These are phyloP conservation scores for Candida sithepensis DNA, from an alignment of 805 yeast genomes.

Conservation along the genomic window DNA sequence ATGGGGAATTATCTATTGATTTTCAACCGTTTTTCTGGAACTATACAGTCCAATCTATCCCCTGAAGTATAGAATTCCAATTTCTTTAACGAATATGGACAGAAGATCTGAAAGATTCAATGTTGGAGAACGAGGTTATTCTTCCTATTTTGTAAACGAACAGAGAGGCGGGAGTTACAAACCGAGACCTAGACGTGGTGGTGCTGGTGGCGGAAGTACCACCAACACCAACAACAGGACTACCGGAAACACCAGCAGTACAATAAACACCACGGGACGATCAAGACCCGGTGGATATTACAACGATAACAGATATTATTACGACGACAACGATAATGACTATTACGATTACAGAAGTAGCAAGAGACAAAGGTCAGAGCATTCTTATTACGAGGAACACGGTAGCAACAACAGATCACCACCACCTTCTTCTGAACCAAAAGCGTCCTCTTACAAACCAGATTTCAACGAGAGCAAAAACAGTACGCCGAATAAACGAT, in stretches of 20 bases:
- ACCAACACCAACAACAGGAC: no score
- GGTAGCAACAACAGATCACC: background rate
- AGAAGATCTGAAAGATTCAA: conserved; percentile 9
- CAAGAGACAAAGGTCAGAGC: conserved; percentile 5
- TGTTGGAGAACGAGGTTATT: conserved; percentile 2
- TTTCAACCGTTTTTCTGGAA: no score
- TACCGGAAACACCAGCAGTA: background rate
- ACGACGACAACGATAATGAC: conserved; percentile 6
- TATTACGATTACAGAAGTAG: conserved; percentile 10
- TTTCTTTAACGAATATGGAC: conserved; percentile 5
- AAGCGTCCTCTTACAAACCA: background rate
- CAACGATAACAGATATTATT: conserved; percentile 10
- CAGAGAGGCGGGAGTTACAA: background rate
- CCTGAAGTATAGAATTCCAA: no score
- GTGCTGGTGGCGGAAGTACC: background rate
- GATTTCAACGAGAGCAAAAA: background rate
- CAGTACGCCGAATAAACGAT: background rate
- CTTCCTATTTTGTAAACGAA: background rate
- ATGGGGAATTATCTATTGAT: no score
- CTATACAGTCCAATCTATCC: no score
- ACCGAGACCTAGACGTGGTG: background rate
- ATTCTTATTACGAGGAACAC: background rate
- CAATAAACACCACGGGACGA: no score
- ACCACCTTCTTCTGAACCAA: background rate
- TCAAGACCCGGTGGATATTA: conserved; percentile 1